These are phyloP conservation scores for Ceratocystis cacaofunesta DNA, from an alignment of 2,329 filamentous ascomycete genomes.

Conservation along the genomic window DNA sequence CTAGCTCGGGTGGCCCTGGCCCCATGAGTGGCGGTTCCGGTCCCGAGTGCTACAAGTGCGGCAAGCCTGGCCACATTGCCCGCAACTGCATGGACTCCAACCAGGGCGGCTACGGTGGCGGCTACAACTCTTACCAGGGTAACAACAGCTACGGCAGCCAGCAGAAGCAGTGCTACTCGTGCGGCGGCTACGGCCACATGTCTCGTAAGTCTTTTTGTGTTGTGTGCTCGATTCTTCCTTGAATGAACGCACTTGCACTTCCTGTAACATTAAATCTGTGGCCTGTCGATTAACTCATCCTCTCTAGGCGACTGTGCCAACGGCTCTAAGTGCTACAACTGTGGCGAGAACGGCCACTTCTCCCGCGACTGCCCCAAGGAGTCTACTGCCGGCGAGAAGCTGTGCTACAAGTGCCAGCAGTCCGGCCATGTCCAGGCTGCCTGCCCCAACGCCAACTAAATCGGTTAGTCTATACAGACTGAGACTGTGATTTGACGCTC, in stretches of 20 bases:
- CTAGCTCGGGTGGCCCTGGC: conserved; percentile 34
- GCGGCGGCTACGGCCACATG: conserved; percentile 94
- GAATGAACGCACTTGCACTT: too few relatives aligned
- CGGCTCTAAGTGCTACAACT: conserved; percentile 99
- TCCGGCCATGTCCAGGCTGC: conserved; percentile 80
- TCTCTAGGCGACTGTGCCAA: conserved; percentile 76
- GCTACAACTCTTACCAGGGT: conserved; percentile 24
- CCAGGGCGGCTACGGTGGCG: conserved; percentile 34
- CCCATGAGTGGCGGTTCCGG: conserved; percentile 33
- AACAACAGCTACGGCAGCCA: conserved; percentile 32
- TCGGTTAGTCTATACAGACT: neutral
- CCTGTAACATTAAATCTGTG: too few relatives aligned
- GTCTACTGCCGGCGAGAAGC: conserved; percentile 68
- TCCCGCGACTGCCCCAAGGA: conserved; percentile 94
- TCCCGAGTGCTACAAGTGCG: conserved; percentile 95
- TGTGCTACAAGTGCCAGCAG: conserved; percentile 93
- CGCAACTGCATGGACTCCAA: conserved; percentile 66
- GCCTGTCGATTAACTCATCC: conserved; percentile 18
- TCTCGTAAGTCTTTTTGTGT: conserved; percentile 44
- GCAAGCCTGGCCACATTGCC: conserved; percentile 90
- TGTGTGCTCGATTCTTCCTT: too few relatives aligned
- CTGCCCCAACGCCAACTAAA: conserved; percentile 64
- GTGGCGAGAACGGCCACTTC: conserved; percentile 82
- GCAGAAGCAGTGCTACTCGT: conserved; percentile 92
- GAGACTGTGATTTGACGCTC: too few relatives aligned